Evolutionary conservation across 2,329 filamentous ascomycete species (phyloP), one percentile per base, ranked within the genome.

Genomic region (Alternaria brassicicola): DNA sequence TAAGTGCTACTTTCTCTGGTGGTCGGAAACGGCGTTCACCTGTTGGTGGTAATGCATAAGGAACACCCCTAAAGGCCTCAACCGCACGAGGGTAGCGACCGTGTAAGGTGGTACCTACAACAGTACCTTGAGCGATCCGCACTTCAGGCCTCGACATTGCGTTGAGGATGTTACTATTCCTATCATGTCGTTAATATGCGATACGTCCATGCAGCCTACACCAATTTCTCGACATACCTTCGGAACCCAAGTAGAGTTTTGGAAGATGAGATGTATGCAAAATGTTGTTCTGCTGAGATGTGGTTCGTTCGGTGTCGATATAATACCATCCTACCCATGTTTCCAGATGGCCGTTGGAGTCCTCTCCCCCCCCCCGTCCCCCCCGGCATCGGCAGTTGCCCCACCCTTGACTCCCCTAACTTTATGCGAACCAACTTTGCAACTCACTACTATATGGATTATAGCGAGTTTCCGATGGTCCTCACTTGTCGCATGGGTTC

Each of bases 1-100:
- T 57, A 15, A 38, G 39, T 48, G 51, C 38, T 9, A 69, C 61
- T n/a, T 58, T 61, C n/a, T 64, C 57, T 46, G 64, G 58, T 46
- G 66, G 57, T 43, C 57, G 60, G 48, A 67, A 68, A n/a, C 66
- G 58, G 13, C 61, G 58, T 5, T 62, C 57, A 15, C 65, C 66
- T 21, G 56, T 66, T 23, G 66, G 63, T 1, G 65, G 57, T 19
- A 65, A 42, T 2, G 66, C 65, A 55, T 69, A 69, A 10, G 66
- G 65, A 31, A 67, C 55, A 13, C 66, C 63, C 41, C 57, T 56
- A 43, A 67, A 69, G 26, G 61, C 59, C 23, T 69, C 66, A 15
- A 63, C 42, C 6, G 49, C 23, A 21, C 31, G 52, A 25, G 61
- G 57, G 21, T 59, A 58, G 19, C 13, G n/a, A 3, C 45, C 52